Evolutionary conservation across 352 stramenopile genomes (phyloP).

Genomic region (Pythium brachiatum): DNA sequence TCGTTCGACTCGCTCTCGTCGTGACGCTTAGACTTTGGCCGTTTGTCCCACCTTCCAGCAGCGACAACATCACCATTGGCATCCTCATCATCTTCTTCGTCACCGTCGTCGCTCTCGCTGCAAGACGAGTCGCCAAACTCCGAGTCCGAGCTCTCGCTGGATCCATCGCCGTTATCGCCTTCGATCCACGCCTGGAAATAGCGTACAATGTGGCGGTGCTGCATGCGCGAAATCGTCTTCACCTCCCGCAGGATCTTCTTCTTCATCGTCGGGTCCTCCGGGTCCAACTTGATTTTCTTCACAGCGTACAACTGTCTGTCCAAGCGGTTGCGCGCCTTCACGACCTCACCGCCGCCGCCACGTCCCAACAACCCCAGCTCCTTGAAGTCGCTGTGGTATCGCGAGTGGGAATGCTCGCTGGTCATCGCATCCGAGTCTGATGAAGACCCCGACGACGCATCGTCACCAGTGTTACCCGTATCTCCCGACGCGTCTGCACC

Average conservation of each 20-base stretch:
- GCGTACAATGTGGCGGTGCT: slow-evolving; percentile 95
- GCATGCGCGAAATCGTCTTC: slow-evolving; percentile 95
- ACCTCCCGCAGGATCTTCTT: slow-evolving; percentile 95
- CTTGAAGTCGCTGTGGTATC: slow-evolving; percentile 85
- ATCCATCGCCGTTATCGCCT: slow-evolving; percentile 49
- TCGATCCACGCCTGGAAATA: slow-evolving; percentile 93
- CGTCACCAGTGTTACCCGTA: slow-evolving; percentile 13
- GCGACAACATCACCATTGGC: slow-evolving; percentile 28
- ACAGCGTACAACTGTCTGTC: slow-evolving; percentile 84
- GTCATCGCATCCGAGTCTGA: slow-evolving; percentile 34
- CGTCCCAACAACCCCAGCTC: slow-evolving; percentile 81
- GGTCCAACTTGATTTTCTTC: slow-evolving; percentile 85
- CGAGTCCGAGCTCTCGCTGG: slow-evolving; percentile 16
- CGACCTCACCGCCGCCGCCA: slow-evolving; percentile 79
- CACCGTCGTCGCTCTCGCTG: slow-evolving; percentile 15
- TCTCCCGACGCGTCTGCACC: slow-evolving; percentile 13
- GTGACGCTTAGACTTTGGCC: not conserved
- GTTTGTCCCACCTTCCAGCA: slow-evolving; percentile 9
- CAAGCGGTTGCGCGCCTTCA: slow-evolving; percentile 80
- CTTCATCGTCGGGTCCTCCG: slow-evolving; percentile 90
- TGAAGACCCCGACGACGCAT: slow-evolving; percentile 38
- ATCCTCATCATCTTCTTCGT: slow-evolving; percentile 31
- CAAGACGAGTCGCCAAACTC: slow-evolving; percentile 36
- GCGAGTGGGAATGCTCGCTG: slow-evolving; percentile 56
- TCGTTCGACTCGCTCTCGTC: slow-evolving; percentile 32